Evolutionary conservation across 2,329 filamentous ascomycete species (phyloP), one percentile per base, ranked within the genome.

Genomic region (Clonostachys sp.): DNA sequence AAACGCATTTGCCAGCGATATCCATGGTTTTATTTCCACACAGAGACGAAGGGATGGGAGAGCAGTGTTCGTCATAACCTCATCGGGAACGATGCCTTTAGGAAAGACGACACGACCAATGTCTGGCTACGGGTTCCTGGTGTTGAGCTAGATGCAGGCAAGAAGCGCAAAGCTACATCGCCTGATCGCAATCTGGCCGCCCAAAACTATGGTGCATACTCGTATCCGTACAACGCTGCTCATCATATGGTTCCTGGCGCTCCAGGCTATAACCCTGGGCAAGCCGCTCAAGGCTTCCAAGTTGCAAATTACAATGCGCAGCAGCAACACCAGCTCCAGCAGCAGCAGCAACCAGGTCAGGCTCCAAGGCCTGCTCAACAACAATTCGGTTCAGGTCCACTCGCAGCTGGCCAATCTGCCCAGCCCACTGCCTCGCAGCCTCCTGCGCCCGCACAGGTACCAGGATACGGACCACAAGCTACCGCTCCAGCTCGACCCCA

Each of bases 31-130:
- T 78, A 75, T 53, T 83, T 83, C 55, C 71, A 69, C 46, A 77
- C 78, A 16, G 78, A 80, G 57, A 83, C 80, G 6, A 83, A 81
- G 57, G 80, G 80, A n/a, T 83, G 80, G 80, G 79, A 83, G 59
- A 83, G 79, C 53, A 83, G 78, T 55, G 80, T 83, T n/a, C 75
- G 80, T 1, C 80, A 83, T 55, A 83, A 83, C 48, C 70, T 83
- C 30, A 81, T 83, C 53, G 79, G 78, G 3, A 83, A 83, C 57
- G 75, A 78, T 53, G 80, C 78, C 7, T 83, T 83, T 58, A 71
- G 69, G 52, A 83, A 83, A 59, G 74, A 78, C 50, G 77, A 81
- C 36, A 70, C 72, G 30, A 78, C 74, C 2, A 73, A 77, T 41
- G 64, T 79, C 17, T 83, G 80, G 80, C 74, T 70, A 49, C 77